Conservation (phyloP, 1,139 yeast genomes). For the Chernovozyma sophiae-reginae region DNA sequence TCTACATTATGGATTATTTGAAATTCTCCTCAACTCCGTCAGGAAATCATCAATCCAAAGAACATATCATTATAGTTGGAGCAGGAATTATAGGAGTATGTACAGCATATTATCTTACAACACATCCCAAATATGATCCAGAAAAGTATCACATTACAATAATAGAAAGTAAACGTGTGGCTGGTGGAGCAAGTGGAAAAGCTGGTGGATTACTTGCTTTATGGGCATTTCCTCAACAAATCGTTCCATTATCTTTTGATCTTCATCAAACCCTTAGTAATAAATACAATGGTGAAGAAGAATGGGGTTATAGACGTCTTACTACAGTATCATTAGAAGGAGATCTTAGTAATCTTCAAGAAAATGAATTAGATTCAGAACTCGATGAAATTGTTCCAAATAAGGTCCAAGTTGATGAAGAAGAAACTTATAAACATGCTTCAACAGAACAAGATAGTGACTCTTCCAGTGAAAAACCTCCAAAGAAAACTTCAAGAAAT, state of each 20-base stretch:
- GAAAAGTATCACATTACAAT: conserved; percentile 75
- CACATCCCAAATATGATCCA: conserved; percentile 76
- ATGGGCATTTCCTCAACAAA: conserved; percentile 96
- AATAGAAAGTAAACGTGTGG: conserved; percentile 87
- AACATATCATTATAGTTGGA: conserved; percentile 74
- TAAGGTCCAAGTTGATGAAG: neutral
- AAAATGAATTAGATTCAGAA: conserved; percentile 8
- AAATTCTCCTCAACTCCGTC: conserved; percentile 45
- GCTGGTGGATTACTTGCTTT: conserved; percentile 94
- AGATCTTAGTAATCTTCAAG: conserved; percentile 42
- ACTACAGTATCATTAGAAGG: conserved; percentile 89
- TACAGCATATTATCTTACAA: conserved; percentile 83
- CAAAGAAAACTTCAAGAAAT: conserved; percentile 32
- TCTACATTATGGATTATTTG: conserved; percentile 25
- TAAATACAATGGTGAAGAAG: conserved; percentile 70
- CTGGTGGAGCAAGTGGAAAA: conserved; percentile 97
- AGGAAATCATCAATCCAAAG: conserved; percentile 55
- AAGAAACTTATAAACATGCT: neutral
- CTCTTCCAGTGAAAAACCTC: conserved; percentile 25
- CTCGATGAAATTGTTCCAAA: conserved; percentile 13
- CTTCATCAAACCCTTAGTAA: conserved; percentile 82
- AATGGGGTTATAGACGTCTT: conserved; percentile 91
- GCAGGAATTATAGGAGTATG: conserved; percentile 97
- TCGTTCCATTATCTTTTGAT: conserved; percentile 83
- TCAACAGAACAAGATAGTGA: conserved; percentile 13